Evolutionary conservation across 257 asterid genomes (phyloP).

Genomic region (Solanum ossicruentum): DNA sequence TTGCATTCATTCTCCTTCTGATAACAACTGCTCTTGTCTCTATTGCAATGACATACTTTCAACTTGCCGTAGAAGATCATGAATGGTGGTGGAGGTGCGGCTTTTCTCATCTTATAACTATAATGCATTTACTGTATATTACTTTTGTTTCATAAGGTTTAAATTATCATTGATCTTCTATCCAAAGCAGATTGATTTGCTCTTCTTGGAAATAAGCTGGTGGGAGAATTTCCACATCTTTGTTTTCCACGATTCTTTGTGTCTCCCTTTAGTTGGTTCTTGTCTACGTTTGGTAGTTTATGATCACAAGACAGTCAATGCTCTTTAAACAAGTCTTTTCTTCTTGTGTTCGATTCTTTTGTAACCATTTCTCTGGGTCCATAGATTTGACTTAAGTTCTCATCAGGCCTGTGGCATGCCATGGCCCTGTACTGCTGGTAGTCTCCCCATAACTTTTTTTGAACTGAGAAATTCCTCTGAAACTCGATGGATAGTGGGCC

Average conservation of each 20-base stretch:
- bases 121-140: not conserved
- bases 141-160: not conserved
- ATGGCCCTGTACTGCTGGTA: not conserved
- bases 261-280: not conserved
- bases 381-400: not conserved
- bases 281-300: not conserved
- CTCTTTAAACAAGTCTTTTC: not conserved
- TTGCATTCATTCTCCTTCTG: conserved; percentile 1
- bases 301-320: not conserved
- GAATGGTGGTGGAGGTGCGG: conserved; percentile 16
- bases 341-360: not conserved
- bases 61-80: conserved; percentile 8
- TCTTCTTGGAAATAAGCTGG: not conserved
- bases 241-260: not conserved
- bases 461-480: not conserved
- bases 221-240: not conserved
- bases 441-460: not conserved
- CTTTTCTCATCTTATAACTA: not conserved
- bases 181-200: not conserved
- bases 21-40: conserved; percentile 4
- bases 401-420: not conserved
- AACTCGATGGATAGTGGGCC: not conserved
- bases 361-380: not conserved
- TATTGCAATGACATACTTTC: conserved; percentile 2
- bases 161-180: not conserved